Percentiles rank a stretch among this genome's conserved stretches.
These are phyloP conservation scores for Mucor sp. DNA, from an alignment of 371 early-diverging fungal species.

Conservation along the genomic window DNA sequence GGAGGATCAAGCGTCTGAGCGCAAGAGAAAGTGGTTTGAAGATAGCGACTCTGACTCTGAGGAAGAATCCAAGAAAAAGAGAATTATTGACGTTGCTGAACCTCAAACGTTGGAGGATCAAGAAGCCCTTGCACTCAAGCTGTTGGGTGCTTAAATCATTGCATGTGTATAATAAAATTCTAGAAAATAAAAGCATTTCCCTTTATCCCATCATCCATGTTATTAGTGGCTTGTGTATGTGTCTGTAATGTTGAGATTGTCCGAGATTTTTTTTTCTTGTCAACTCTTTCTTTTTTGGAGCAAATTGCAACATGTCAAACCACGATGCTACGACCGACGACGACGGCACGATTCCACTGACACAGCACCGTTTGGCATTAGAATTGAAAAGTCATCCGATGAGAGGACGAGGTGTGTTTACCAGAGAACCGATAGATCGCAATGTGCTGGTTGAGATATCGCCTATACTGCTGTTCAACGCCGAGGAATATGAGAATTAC, in stretches of 20 bases:
- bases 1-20: slow-evolving; percentile 27
- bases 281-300: no score
- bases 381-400: slow-evolving; percentile 51
- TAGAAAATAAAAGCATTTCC: not conserved
- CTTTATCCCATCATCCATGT: not conserved
- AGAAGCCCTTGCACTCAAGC: slow-evolving; percentile 21
- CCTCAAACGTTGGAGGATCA: slow-evolving; percentile 64
- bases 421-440: slow-evolving; percentile 35
- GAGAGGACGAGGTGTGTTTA: slow-evolving; percentile 66
- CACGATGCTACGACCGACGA: not conserved
- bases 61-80: slow-evolving; percentile 47
- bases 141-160: slow-evolving; percentile 16
- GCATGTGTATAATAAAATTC: not conserved
- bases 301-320: not conserved
- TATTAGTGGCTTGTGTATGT: not conserved
- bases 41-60: slow-evolving; percentile 44
- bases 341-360: slow-evolving; percentile 19
- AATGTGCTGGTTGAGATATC: slow-evolving; percentile 63
- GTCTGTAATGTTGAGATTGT: not conserved
- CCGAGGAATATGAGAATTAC: slow-evolving; percentile 58
- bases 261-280: not conserved
- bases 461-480: slow-evolving; percentile 60
- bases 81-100: slow-evolving; percentile 62
- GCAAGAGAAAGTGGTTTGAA: slow-evolving; percentile 46
- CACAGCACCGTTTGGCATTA: slow-evolving; percentile 34